Conservation (phyloP, 228 moss, liverwort and hornwort genomes). For the Sphagnum magellanicum region DNA sequence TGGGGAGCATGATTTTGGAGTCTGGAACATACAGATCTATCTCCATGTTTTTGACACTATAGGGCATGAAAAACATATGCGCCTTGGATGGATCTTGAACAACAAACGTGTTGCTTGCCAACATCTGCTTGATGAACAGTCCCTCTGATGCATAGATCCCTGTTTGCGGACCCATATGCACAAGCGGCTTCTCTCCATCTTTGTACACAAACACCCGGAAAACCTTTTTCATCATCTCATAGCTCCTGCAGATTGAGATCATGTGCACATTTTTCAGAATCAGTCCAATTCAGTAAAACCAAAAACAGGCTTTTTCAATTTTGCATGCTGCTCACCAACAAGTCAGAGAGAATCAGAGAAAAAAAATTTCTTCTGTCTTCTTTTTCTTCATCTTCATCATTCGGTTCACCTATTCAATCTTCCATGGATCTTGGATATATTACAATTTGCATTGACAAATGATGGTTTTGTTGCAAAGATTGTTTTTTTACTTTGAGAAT, state of each 20-base stretch:
- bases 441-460: neutral
- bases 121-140: conserved; percentile 58
- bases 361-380: no score
- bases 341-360: neutral
- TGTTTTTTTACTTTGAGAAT: conserved; percentile 24
- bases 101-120: conserved; percentile 18
- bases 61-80: conserved; percentile 90
- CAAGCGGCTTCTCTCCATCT: conserved; percentile 55
- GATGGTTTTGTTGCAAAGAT: neutral
- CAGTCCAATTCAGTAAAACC: neutral
- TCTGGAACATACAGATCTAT: conserved; percentile 55
- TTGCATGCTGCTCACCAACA: neutral
- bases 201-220: conserved; percentile 69
- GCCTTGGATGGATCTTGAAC: conserved; percentile 54
- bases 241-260: conserved; percentile 53
- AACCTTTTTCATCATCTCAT: conserved; percentile 75
- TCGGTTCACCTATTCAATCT: neutral
- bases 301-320: neutral
- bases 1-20: conserved; percentile 63
- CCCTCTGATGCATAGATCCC: conserved; percentile 92
- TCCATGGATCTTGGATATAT: neutral
- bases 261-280: no score
- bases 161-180: conserved; percentile 52
- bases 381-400: neutral
- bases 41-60: conserved; percentile 77